These are phyloP conservation scores for Penicillium robsamsonii DNA, from an alignment of 495 filamentous ascomycete species.

Conservation along the genomic window DNA sequence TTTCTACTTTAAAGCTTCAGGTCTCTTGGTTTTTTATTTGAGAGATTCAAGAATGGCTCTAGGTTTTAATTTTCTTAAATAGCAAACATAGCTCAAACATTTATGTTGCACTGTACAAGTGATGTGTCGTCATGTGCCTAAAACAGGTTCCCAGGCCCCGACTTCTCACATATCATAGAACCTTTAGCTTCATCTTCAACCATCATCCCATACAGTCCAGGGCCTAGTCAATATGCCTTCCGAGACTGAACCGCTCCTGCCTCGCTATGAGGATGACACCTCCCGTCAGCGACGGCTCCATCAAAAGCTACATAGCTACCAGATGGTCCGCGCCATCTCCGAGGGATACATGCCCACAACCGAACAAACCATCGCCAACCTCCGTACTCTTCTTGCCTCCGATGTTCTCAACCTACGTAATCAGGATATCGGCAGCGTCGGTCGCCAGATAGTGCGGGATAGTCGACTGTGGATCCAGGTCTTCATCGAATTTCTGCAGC, in stretches of 20 bases:
- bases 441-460: slow-evolving; percentile 69
- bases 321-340: slow-evolving; percentile 80
- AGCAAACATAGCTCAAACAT: background rate
- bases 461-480: slow-evolving; percentile 67
- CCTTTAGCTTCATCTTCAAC: background rate
- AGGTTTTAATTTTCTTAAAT: background rate
- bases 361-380: slow-evolving; percentile 77
- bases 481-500: slow-evolving; percentile 70
- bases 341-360: slow-evolving; percentile 91
- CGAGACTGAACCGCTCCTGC: slow-evolving; percentile 75
- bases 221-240: slow-evolving; percentile 43
- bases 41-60: background rate
- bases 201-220: background rate
- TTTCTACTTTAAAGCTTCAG: background rate
- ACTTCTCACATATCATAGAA: slow-evolving; percentile 1
- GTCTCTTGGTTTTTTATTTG: background rate
- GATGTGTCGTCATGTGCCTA: slow-evolving; percentile 16
- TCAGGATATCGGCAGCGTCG: slow-evolving; percentile 71
- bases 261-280: slow-evolving; percentile 83
- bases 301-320: slow-evolving; percentile 87
- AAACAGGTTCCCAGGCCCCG: slow-evolving; percentile 10
- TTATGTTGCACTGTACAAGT: background rate
- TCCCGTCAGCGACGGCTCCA: slow-evolving; percentile 70
- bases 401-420: slow-evolving; percentile 77
- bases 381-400: slow-evolving; percentile 74